Conservation (phyloP, 2,329 filamentous ascomycete genomes). For the Fusarium sp. region DNA sequence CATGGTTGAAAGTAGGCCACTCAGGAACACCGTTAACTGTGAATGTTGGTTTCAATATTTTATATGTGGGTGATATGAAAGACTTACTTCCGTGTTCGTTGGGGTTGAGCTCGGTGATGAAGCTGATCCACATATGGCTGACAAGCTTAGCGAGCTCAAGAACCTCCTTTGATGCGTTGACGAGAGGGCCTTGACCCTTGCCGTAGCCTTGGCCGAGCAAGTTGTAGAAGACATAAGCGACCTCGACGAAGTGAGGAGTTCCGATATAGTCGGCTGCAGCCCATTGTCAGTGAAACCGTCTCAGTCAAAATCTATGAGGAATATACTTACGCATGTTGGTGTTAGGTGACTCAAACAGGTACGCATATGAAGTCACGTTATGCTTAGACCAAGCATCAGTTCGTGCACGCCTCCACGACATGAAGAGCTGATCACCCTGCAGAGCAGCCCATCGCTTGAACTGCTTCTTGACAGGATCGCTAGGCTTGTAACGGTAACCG, state of each 20-base stretch:
- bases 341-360: slow-evolving; percentile 57
- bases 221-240: slow-evolving; percentile 64
- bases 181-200: slow-evolving; percentile 50
- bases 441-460: slow-evolving; percentile 67
- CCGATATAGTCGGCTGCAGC: slow-evolving; percentile 33
- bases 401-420: slow-evolving; percentile 64
- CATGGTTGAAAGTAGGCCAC: slow-evolving; percentile 34
- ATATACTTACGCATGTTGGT: slow-evolving; percentile 19
- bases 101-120: slow-evolving; percentile 52
- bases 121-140: slow-evolving; percentile 53
- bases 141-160: slow-evolving; percentile 56
- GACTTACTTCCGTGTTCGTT: slow-evolving; percentile 48
- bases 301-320: accelerated
- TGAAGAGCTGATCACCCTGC: slow-evolving; percentile 64
- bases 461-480: slow-evolving; percentile 46
- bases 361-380: slow-evolving; percentile 65
- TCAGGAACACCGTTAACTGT: slow-evolving; percentile 21
- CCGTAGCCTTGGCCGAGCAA: slow-evolving; percentile 54
- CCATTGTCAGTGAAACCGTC: background rate
- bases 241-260: slow-evolving; percentile 47
- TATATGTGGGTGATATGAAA: accelerated
- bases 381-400: slow-evolving; percentile 64
- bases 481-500: slow-evolving; percentile 21
- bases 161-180: slow-evolving; percentile 53
- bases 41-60: background rate